A percentile compares a stretch with the other conserved stretches of the same genome.
These are phyloP conservation scores for Phaeoacremonium minimum DNA, from an alignment of 2,329 filamentous ascomycete genomes.

Conservation along the genomic window DNA sequence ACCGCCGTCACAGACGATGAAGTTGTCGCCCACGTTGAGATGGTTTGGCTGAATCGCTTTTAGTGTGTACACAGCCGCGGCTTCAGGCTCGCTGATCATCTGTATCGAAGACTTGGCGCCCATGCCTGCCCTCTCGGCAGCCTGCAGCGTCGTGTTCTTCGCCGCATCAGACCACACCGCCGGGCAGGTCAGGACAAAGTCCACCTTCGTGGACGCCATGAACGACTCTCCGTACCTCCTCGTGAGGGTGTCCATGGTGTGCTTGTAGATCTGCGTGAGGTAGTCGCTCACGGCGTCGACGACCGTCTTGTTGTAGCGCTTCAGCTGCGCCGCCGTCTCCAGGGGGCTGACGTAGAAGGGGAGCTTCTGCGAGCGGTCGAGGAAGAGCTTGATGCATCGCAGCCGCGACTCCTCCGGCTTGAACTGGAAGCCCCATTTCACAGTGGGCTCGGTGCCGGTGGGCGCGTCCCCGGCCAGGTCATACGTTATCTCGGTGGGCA, in stretches of 20 bases:
- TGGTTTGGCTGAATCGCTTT: constrained; percentile 76
- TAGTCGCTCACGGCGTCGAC: constrained; percentile 78
- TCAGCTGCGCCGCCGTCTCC: constrained; percentile 73
- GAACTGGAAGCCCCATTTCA: constrained; percentile 82
- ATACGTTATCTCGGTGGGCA: constrained; percentile 74
- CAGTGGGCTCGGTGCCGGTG: constrained; percentile 36
- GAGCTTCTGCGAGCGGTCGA: constrained; percentile 75
- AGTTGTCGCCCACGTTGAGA: constrained; percentile 63
- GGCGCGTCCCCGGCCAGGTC: constrained; percentile 34
- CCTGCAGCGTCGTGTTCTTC: constrained; percentile 77
- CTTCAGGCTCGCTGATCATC: constrained; percentile 78
- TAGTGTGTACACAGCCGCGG: constrained; percentile 73
- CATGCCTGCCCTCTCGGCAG: constrained; percentile 76
- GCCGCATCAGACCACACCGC: constrained; percentile 82
- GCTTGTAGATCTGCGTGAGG: constrained; percentile 68
- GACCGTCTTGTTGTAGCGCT: constrained; percentile 70
- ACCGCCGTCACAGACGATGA: constrained; percentile 59
- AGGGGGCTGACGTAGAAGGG: constrained; percentile 76
- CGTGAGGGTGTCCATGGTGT: constrained; percentile 75
- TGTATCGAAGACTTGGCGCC: constrained; percentile 65
- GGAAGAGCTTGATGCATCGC: constrained; percentile 79
- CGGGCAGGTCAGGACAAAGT: constrained; percentile 77
- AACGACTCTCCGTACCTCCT: constrained; percentile 74
- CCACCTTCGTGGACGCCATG: constrained; percentile 69
- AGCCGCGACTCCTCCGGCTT: constrained; percentile 71